Evolutionary conservation across 2,329 filamentous ascomycete genomes (phyloP).

Genomic region (Penicillium italicum): DNA sequence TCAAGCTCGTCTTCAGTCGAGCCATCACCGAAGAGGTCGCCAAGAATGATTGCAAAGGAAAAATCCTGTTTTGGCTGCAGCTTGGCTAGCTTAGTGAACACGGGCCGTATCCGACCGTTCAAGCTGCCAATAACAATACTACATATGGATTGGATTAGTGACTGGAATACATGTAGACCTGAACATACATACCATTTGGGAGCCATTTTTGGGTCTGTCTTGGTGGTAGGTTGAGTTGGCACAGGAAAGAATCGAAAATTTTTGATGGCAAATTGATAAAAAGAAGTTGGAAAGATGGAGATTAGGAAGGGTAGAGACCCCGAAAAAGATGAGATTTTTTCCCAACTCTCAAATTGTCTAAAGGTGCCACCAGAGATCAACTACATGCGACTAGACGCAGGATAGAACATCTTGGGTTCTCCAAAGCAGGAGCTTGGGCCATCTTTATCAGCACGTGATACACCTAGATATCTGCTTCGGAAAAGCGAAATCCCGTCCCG

Average conservation of each 20-base stretch:
- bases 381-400: neutral
- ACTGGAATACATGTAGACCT: neutral
- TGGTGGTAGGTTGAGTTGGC: neutral
- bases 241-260: neutral
- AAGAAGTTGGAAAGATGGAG: neutral
- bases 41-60: constrained; percentile 75
- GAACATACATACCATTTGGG: constrained; percentile 52
- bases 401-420: constrained; percentile 3
- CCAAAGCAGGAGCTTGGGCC: constrained; percentile 35
- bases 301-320: neutral
- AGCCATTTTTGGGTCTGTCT: constrained; percentile 43
- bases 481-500: constrained; percentile 31
- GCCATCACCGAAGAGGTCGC: constrained; percentile 70
- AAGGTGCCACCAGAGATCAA: neutral
- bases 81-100: constrained; percentile 74
- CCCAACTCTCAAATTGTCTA: neutral
- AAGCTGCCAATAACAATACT: constrained; percentile 75
- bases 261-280: neutral
- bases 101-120: constrained; percentile 70
- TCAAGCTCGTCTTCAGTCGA: constrained; percentile 51
- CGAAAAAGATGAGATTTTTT: no score
- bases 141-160: constrained; percentile 15
- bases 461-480: constrained; percentile 25
- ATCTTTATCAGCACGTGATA: constrained; percentile 29
- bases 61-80: constrained; percentile 87